These are phyloP conservation scores for Ampelomyces quisqualis DNA, from an alignment of 2,329 filamentous ascomycete genomes.

Conservation along the genomic window DNA sequence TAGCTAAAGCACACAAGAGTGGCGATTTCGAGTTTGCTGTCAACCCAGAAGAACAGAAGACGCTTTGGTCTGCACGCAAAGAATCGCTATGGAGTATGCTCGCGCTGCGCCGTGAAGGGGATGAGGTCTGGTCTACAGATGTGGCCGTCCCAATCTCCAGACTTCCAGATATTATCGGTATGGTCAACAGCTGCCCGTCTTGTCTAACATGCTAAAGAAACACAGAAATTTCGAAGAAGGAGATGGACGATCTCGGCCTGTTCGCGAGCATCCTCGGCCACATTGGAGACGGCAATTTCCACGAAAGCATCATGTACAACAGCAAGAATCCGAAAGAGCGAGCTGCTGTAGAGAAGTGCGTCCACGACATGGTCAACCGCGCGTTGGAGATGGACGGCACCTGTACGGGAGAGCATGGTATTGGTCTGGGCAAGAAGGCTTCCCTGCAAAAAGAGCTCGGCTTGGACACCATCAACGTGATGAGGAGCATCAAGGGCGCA, in stretches of 20 bases:
- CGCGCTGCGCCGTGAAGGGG: constrained; percentile 55
- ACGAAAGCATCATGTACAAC: constrained; percentile 89
- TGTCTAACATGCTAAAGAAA: constrained; percentile 11
- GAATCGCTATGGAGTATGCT: constrained; percentile 64
- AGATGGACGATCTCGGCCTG: constrained; percentile 80
- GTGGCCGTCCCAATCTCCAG: constrained; percentile 62
- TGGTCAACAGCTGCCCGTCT: constrained; percentile 1
- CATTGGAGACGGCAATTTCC: constrained; percentile 93
- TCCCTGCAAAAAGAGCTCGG: constrained; percentile 78
- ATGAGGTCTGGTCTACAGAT: constrained; percentile 63
- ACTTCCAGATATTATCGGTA: constrained; percentile 62
- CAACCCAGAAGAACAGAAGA: constrained; percentile 56
- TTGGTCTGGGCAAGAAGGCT: constrained; percentile 84
- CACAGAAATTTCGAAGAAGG: constrained; percentile 79
- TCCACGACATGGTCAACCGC: constrained; percentile 87
- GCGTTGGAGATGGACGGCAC: constrained; percentile 93
- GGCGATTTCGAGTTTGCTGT: constrained; percentile 58
- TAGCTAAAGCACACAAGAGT: constrained; percentile 63
- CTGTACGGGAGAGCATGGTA: constrained; percentile 84
- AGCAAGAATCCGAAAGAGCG: constrained; percentile 66
- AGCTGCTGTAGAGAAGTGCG: constrained; percentile 74
- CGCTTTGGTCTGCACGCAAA: constrained; percentile 62
- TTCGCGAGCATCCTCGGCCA: constrained; percentile 89
- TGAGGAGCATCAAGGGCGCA: constrained; percentile 79
- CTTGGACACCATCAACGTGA: constrained; percentile 74